Evolutionary conservation across 768 basidiomycete genomes (phyloP), one percentile per base, ranked within the genome.

Genomic region (Rubroboletus satanas): DNA sequence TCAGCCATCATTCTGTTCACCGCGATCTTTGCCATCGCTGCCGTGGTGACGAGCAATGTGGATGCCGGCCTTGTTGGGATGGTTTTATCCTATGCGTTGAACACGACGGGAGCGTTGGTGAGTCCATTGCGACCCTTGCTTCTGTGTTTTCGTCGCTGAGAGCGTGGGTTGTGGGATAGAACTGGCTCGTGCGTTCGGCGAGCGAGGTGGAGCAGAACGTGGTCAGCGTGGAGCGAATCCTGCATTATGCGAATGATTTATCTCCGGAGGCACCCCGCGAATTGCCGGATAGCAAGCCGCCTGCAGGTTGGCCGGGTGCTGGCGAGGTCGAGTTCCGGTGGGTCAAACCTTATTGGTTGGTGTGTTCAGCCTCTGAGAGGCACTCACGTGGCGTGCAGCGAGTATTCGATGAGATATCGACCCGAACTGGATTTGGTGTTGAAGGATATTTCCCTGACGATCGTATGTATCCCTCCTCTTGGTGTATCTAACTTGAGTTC

Each of bases 171-270:
- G 31, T 41, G 23, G 33, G 29, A 39, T 36, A 90, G 85, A 89
- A 90, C 63, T 90, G 88, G 88, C 77, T 91, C 7, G 89, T 92
- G 28, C 81, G 89, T 31, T 85, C 85, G 14, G 85, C 88, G 3
- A 88, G 85, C 62, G 93, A 95, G 69, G 90, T 93, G 12, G 93
- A 96, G 66, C 89, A 93, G 62, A 91, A 90, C 60, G 86, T 93
- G 62, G 90, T 93, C 56, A 90, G 89, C 63, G 88, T 92, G 15
- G 93, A 96, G 68, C 85, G 93, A 6, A 87, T 95, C 49, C 69
- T 90, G 28, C 85, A 94, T 62, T 95, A 97, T 63, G 84, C 84
- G 2, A 71, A 63, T 28, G 76, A 86, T 7, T 76, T 96, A 17
- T 63, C 75, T 17, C 75, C 84, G 0, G 95, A 98, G 70, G 92